Percentiles rank a stretch among this genome's conserved stretches.
Evolutionary conservation across 306 rosid species (phyloP).

Genomic region (Vachellia collinsii): DNA sequence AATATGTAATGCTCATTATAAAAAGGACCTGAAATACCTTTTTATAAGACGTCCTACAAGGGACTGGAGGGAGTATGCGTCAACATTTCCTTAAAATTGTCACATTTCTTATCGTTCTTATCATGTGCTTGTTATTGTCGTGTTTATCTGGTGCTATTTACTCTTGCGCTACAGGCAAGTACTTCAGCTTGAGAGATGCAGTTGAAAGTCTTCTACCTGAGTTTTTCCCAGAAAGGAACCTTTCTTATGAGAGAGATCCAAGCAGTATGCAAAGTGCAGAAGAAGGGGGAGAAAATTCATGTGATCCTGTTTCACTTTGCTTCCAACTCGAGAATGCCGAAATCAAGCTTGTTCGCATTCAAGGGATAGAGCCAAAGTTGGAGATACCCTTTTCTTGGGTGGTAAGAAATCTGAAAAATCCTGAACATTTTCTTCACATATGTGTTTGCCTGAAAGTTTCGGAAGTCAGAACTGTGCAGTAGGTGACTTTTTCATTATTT

Average conservation of each 20-base stretch:
- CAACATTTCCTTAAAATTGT: constrained; percentile 14
- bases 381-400: constrained; percentile 95
- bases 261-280: constrained; percentile 34
- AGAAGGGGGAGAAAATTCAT: constrained; percentile 50
- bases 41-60: too few relatives aligned
- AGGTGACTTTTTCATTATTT: constrained; percentile 22
- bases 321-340: constrained; percentile 42
- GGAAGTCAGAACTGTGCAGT: constrained; percentile 40
- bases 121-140: neutral
- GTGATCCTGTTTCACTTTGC: constrained; percentile 39
- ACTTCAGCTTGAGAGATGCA: constrained; percentile 74
- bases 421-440: constrained; percentile 86
- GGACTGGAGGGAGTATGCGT: neutral
- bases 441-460: constrained; percentile 75
- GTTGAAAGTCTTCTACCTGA: constrained; percentile 75
- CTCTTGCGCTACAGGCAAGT: constrained; percentile 60
- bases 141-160: neutral
- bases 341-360: constrained; percentile 83
- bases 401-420: constrained; percentile 74
- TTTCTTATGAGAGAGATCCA: constrained; percentile 39
- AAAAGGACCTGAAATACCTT: too few relatives aligned
- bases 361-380: constrained; percentile 91
- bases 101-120: neutral
- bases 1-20: too few relatives aligned
- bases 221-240: constrained; percentile 51